Percentiles rank a stretch among this genome's conserved stretches.
These are phyloP conservation scores for Solanum chilense DNA, from an alignment of 257 asterid genomes.

Conservation along the genomic window DNA sequence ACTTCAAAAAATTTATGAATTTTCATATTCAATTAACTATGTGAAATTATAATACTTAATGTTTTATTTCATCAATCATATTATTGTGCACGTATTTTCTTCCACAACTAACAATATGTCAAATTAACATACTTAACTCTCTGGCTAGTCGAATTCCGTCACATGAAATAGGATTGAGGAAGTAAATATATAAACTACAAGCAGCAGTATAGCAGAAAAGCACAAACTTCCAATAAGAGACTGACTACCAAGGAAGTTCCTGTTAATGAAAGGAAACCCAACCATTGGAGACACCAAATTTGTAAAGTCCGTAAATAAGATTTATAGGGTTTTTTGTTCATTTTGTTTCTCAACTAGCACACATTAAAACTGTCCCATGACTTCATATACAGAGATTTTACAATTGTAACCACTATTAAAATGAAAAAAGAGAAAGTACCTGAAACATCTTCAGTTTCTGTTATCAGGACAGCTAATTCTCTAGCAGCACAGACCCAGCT, in stretches of 20 bases:
- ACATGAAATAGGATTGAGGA: neutral
- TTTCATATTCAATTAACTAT: neutral
- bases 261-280: neutral
- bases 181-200: neutral
- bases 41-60: neutral
- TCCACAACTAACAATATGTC: neutral
- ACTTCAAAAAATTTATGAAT: neutral
- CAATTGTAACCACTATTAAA: neutral
- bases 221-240: neutral
- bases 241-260: neutral
- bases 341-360: neutral
- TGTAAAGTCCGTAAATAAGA: neutral
- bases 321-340: neutral
- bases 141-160: neutral
- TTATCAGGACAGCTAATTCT: conserved; percentile 20
- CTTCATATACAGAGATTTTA: neutral
- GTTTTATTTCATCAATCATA: neutral
- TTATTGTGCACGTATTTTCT: neutral
- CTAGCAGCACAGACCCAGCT: conserved; percentile 57
- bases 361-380: neutral
- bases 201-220: neutral
- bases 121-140: neutral
- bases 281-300: neutral
- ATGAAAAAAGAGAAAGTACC: conserved; percentile 11
- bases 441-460: conserved; percentile 14